Percentiles rank a stretch among this genome's conserved stretches.
These are phyloP conservation scores for Eucalyptus tenuipes DNA, from an alignment of 345 rosid species.

Conservation along the genomic window DNA sequence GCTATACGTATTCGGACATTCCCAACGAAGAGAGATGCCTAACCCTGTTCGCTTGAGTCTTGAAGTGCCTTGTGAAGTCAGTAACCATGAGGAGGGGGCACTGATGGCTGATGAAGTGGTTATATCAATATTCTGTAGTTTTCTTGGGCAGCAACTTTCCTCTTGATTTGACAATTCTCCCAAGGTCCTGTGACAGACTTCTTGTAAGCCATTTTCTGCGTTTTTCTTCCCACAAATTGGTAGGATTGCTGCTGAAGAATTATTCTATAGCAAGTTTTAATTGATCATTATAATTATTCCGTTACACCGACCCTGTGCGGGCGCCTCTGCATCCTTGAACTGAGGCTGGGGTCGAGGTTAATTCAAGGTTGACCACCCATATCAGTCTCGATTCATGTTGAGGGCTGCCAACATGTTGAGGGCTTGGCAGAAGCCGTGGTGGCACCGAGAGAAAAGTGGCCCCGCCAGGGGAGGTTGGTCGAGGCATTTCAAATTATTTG, in stretches of 20 bases:
- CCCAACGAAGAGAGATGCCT: neutral
- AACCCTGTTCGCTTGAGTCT: neutral
- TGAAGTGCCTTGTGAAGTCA: neutral
- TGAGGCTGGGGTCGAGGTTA: neutral
- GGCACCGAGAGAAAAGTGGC: neutral
- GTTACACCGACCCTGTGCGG: neutral
- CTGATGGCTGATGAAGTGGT: neutral
- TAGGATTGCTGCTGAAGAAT: neutral
- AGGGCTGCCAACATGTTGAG: neutral
- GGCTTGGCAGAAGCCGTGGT: neutral
- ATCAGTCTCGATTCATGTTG: neutral
- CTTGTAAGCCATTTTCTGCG: neutral
- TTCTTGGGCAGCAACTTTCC: neutral
- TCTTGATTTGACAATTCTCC: neutral
- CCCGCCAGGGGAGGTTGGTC: too few species aligned
- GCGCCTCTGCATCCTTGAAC: neutral
- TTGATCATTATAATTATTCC: neutral
- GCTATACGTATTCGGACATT: neutral
- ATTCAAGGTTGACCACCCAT: neutral
- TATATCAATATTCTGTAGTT: neutral
- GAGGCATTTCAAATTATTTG: too few species aligned
- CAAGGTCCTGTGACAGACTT: neutral
- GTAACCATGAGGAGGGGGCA: neutral
- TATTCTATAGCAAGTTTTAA: neutral
- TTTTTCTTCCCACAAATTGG: neutral